Evolutionary conservation across 768 basidiomycete genomes (phyloP).

Genomic region (Clitopilus passeckerianus): DNA sequence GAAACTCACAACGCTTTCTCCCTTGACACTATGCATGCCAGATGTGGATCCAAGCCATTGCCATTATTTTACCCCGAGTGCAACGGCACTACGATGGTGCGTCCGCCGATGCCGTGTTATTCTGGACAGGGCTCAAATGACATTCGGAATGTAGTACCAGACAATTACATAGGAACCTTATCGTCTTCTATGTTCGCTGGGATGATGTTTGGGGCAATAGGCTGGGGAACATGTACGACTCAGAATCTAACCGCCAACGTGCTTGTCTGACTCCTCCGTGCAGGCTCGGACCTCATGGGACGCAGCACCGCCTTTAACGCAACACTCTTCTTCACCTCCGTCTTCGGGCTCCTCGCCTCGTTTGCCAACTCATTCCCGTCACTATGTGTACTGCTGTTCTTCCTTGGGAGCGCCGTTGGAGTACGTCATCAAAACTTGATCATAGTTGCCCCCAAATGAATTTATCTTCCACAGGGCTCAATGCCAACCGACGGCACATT

Average conservation of each 20-base stretch:
- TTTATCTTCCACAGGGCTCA: constrained; percentile 52
- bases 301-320: constrained; percentile 88
- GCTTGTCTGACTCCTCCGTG: not conserved
- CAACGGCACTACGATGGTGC: constrained; percentile 81
- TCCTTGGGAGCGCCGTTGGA: constrained; percentile 91
- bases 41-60: constrained; percentile 93
- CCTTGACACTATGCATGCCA: constrained; percentile 29
- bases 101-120: constrained; percentile 10
- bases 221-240: constrained; percentile 82
- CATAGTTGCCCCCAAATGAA: not conserved
- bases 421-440: constrained; percentile 39
- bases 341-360: constrained; percentile 83
- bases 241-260: not conserved
- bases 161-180: constrained; percentile 72
- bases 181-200: constrained; percentile 90
- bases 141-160: constrained; percentile 43
- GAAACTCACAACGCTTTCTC: constrained; percentile 3
- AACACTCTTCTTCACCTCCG: constrained; percentile 83
- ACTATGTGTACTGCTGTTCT: constrained; percentile 77
- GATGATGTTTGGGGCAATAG: constrained; percentile 96
- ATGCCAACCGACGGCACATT: constrained; percentile 98
- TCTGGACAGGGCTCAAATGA: not conserved
- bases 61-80: constrained; percentile 94
- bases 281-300: constrained; percentile 84
- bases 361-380: constrained; percentile 62